Percentiles rank a stretch among this genome's conserved stretches.
phyloP scores from a whole-genome alignment of 2,329 filamentous ascomycete species.

The Botrytis deweyae region DNA sequence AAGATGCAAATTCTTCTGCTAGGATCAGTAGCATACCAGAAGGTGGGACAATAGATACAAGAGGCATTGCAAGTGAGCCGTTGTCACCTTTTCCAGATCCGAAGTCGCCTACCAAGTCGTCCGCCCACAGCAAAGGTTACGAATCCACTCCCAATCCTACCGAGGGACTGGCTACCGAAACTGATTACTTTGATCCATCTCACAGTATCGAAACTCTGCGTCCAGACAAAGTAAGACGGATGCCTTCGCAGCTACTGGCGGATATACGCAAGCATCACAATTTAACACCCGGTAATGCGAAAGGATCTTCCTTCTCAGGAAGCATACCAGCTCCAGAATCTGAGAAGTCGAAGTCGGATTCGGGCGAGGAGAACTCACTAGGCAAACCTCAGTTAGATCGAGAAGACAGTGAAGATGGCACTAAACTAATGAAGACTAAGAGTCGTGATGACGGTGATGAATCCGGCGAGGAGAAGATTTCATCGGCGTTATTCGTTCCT shows the following conservation, averaged over 20 bases:
- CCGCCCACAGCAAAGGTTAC: background rate
- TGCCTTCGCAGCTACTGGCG: constrained; percentile 37
- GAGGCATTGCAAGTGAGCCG: constrained; percentile 17
- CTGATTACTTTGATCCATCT: constrained; percentile 35
- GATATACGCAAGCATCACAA: constrained; percentile 40
- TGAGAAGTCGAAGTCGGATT: constrained; percentile 30
- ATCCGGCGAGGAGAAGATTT: constrained; percentile 81
- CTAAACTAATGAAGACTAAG: constrained; percentile 27
- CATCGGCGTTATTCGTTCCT: constrained; percentile 79
- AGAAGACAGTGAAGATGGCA: constrained; percentile 44
- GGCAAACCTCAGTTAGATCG: constrained; percentile 16
- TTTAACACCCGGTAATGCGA: constrained; percentile 35
- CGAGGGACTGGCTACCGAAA: constrained; percentile 30
- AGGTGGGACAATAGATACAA: constrained; percentile 1
- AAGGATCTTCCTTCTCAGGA: constrained; percentile 38
- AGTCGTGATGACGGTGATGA: constrained; percentile 49
- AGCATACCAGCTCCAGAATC: constrained; percentile 38
- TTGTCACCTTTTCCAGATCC: constrained; percentile 24
- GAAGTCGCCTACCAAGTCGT: background rate
- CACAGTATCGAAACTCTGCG: constrained; percentile 27
- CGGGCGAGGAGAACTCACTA: constrained; percentile 13
- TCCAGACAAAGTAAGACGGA: constrained; percentile 28
- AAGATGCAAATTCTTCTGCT: constrained; percentile 30
- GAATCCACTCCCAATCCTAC: constrained; percentile 20
- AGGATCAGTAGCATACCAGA: constrained; percentile 16